A percentile compares a stretch with the other conserved stretches of the same genome.
phyloP scores from a whole-genome alignment of 2,329 filamentous ascomycete species.

The Aspergillus bombycis region DNA sequence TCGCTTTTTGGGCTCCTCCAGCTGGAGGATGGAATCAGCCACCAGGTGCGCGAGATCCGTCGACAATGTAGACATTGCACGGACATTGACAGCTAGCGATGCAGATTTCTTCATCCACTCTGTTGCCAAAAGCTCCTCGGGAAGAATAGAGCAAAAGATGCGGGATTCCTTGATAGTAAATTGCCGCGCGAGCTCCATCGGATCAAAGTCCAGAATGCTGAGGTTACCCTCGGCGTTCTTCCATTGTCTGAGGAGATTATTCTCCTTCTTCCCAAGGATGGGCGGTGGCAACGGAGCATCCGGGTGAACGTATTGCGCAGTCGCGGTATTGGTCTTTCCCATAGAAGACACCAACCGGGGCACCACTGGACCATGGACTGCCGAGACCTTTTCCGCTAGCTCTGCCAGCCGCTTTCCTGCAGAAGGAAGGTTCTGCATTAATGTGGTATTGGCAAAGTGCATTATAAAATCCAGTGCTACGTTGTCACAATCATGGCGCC shows the following conservation, averaged over 20 bases:
- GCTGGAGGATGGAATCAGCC: constrained; percentile 84
- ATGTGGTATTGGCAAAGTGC: constrained; percentile 74
- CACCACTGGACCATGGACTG: constrained; percentile 73
- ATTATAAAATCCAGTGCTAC: constrained; percentile 75
- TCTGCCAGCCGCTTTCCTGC: constrained; percentile 81
- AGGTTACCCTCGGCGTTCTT: constrained; percentile 71
- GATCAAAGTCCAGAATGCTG: constrained; percentile 86
- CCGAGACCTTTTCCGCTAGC: constrained; percentile 75
- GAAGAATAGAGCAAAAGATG: constrained; percentile 88
- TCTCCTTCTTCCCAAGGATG: constrained; percentile 74
- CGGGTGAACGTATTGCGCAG: constrained; percentile 69
- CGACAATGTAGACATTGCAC: constrained; percentile 89
- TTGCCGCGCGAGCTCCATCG: constrained; percentile 87
- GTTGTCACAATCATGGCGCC: constrained; percentile 80
- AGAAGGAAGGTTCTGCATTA: constrained; percentile 70
- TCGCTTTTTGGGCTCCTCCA: constrained; percentile 90
- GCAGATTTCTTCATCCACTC: constrained; percentile 92
- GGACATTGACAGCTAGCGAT: constrained; percentile 81
- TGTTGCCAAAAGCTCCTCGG: constrained; percentile 86
- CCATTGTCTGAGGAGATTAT: constrained; percentile 71
- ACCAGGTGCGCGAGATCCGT: constrained; percentile 93
- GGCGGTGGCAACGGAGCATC: constrained; percentile 73
- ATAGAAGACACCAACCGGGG: constrained; percentile 83
- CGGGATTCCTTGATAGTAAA: constrained; percentile 89
- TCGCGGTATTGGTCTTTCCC: constrained; percentile 80